These are phyloP conservation scores for Poteriospumella lacustris DNA, from an alignment of 108 stramenopile species.

Conservation along the genomic window DNA sequence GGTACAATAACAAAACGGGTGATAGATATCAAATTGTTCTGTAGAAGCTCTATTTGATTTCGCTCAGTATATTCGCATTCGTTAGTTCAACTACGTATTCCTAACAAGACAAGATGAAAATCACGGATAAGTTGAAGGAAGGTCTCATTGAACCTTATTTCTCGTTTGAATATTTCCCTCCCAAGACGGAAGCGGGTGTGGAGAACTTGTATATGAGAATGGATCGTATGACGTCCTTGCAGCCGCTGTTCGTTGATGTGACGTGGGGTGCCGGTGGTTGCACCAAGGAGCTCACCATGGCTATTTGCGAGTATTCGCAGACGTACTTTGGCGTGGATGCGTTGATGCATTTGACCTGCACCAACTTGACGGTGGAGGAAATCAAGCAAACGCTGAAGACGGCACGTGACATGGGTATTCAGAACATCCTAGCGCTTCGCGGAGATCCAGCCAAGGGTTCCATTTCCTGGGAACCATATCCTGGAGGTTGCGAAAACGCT, in stretches of 20 bases:
- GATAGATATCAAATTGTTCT: too few relatives aligned
- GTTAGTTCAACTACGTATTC: too few relatives aligned
- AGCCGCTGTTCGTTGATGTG: slow-evolving; percentile 86
- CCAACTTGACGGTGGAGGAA: slow-evolving; percentile 64
- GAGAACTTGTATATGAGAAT: slow-evolving; percentile 77
- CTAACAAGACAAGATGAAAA: slow-evolving; percentile 35
- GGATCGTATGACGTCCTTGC: slow-evolving; percentile 80
- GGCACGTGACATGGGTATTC: slow-evolving; percentile 45
- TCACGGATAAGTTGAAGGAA: slow-evolving; percentile 50
- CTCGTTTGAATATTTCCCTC: slow-evolving; percentile 93
- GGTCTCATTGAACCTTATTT: slow-evolving; percentile 55
- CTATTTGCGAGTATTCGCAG: slow-evolving; percentile 74
- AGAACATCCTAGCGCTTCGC: slow-evolving; percentile 48
- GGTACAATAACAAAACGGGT: too few relatives aligned
- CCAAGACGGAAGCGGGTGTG: slow-evolving; percentile 82
- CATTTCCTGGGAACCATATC: slow-evolving; percentile 31
- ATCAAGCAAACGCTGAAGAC: slow-evolving; percentile 43
- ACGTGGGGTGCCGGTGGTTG: slow-evolving; percentile 82
- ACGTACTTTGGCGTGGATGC: slow-evolving; percentile 77
- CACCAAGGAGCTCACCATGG: slow-evolving; percentile 68
- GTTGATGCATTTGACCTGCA: slow-evolving; percentile 81
- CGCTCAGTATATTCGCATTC: too few relatives aligned
- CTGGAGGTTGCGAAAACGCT: slow-evolving; percentile 72
- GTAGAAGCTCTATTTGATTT: too few relatives aligned
- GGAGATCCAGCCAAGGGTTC: slow-evolving; percentile 52